A percentile compares a stretch with the other conserved stretches of the same genome.
Evolutionary conservation across 805 yeast genomes (phyloP).

Genomic region (Cyberlindnera saturnus): DNA sequence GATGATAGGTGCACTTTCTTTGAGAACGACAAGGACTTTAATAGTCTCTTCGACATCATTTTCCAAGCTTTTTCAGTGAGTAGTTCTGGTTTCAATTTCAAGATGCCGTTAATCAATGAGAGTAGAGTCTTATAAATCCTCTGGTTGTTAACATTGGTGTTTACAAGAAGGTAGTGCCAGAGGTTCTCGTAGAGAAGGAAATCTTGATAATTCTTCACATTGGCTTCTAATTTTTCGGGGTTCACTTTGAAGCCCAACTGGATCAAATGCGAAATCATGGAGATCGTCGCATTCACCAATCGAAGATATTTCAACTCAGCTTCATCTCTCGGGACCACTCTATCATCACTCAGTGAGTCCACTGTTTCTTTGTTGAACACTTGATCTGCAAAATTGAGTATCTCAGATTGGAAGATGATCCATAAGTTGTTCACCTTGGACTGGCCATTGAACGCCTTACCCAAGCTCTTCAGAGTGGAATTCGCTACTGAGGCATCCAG

Average conservation of each 20-base stretch:
- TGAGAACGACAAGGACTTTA: slow-evolving; percentile 29
- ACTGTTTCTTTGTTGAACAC: slow-evolving; percentile 50
- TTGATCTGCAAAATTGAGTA: slow-evolving; percentile 49
- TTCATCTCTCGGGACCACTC: slow-evolving; percentile 63
- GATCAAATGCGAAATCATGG: slow-evolving; percentile 35
- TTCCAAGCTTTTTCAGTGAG: slow-evolving; percentile 25
- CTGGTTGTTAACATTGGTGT: slow-evolving; percentile 30
- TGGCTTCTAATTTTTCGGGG: slow-evolving; percentile 19
- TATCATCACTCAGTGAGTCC: slow-evolving; percentile 66
- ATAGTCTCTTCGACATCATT: slow-evolving; percentile 24
- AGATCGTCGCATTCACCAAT: slow-evolving; percentile 43
- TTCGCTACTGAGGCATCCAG: slow-evolving; percentile 54
- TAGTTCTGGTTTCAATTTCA: slow-evolving; percentile 17
- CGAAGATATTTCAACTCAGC: slow-evolving; percentile 58
- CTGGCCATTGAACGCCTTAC: slow-evolving; percentile 49
- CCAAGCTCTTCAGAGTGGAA: slow-evolving; percentile 41
- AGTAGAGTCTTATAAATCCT: slow-evolving; percentile 37
- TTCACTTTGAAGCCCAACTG: slow-evolving; percentile 17
- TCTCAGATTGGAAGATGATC: slow-evolving; percentile 49
- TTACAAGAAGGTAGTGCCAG: slow-evolving; percentile 36
- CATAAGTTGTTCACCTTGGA: slow-evolving; percentile 53
- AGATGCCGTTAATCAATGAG: slow-evolving; percentile 29
- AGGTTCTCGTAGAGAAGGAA: slow-evolving; percentile 37
- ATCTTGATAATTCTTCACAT: slow-evolving; percentile 19
- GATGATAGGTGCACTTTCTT: slow-evolving; percentile 22